Evolutionary conservation across 2,329 filamentous ascomycete genomes (phyloP), one percentile per base, ranked within the genome.

Genomic region (Purpureocillium lavendulum): DNA sequence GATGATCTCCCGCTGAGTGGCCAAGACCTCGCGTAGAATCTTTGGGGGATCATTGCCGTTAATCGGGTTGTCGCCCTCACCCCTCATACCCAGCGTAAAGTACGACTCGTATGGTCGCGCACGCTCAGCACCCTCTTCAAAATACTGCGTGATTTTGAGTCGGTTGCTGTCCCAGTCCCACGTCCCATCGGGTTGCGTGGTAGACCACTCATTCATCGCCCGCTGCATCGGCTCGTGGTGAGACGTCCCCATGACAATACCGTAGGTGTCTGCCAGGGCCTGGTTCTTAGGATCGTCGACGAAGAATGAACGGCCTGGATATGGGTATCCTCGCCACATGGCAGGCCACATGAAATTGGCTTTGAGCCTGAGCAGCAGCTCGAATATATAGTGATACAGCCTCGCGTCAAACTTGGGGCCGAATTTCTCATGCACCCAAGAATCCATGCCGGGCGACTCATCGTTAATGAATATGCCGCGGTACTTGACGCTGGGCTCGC

Each of bases 311-410:
- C 70, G 69, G 8, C 66, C 66, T 0, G 66, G 67, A 4, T 61
- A 60, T 2, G 66, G 66, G 30, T 63, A 65, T 11, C 59, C 64
- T 6, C 71, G 69, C 76, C 79, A 83, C 70, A 77, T 77, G 0
- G 79, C 77, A 1, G 78, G 80, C 80, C 80, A 83, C 39, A 83
- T 60, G 46, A 80, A 82, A 51, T 83, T 83, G 2, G 76, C 55
- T 51, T 68, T 72, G 15, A 80, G 64, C 12, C 78, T 64, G 4
- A 82, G 62, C 2, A 81, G 58, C 5, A 84, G 64, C 49, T 84
- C 80, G 45, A 82, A 83, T 0, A 84, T 70, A 13, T 70, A 69
- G 11, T 61, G 61, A 52, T 84, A 82, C 45, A 83, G 80, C 3
- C 72, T 67, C 0, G 69, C 63, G 41, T 73, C 71, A 21, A 65